Base-by-base conservation (phyloP, 1,284 basidiomycete species). In the Kwoniella shivajii region DNA sequence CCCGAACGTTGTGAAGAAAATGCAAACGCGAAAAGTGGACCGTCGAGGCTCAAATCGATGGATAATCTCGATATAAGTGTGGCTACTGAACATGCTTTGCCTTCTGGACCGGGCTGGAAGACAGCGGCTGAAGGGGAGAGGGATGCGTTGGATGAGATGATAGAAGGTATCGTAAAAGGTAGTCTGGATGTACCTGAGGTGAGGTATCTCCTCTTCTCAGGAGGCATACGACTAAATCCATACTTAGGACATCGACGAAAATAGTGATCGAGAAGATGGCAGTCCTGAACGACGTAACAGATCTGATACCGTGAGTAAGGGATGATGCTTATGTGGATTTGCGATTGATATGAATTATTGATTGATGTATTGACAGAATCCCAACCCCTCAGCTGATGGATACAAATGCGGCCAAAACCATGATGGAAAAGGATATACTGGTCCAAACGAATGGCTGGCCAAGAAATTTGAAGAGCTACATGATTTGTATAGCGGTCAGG, bases 371-470 rank as follows among this genome's bases (percentile, higher is more conserved):
- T n/a, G 5, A 3, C 4, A 47, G 33, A 66, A 60, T 38, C 61
- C 62, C 6, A 58, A 59, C 16, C 63, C 56, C 6, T 30, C 14
- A 9, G 68, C 57, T 5, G 57, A 66, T 30, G 37, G 39, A 5
- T 77, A 65, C 64, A 73, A 72, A 54, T 76, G 73, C 42, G 68
- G 66, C 6, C 66, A 74, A 45, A 59, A 59, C 2, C 57, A 74
- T 47, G 66, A 65, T 31, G 74, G 73, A 2, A 61, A 14, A 1
- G 54, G 39, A 5, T 31, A 47, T 2, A 45, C 44, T 9, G 69
- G 74, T 5, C 74, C 74, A 0, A 78, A 78, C 56, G 76, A 77
- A 44, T 72, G 64, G 60, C 66, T 79, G 4, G 74, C 75, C 0
- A 54, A 60, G 46, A 66, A 74, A 53, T 72, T 79, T 47, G 74